Evolutionary conservation across 2,329 filamentous ascomycete genomes (phyloP), one percentile per base, ranked within the genome.

Genomic region (Alternaria brassicae): DNA sequence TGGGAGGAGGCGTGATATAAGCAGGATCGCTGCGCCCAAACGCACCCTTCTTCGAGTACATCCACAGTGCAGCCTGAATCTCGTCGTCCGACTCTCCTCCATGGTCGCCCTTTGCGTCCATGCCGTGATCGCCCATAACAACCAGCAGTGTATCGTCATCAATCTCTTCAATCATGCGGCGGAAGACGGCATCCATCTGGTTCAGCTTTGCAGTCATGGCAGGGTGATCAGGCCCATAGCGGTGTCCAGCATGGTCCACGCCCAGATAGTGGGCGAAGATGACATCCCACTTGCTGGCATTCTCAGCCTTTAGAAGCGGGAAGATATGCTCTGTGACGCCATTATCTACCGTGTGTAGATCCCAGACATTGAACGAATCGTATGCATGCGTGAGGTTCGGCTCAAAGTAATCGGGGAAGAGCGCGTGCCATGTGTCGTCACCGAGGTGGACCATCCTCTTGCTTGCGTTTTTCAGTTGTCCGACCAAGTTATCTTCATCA

Each of bases 51-150:
- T 93, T 96, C 1, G 95, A 96, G 77, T 98, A 99, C 93, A 99
- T 96, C 94, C 95, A 99, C 45, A 99, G 79, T 2, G 95, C 93
- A 56, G 95, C 93, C 77, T 99, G 89, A 6, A 99, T 87, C 77
- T 99, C 95, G 65, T 98, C 93, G 68, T 97, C 92, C 30, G 94
- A 97, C 81, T 99, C 95, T 54, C 95, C 95, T n/a, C 95, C 95
- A 73, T 99, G 95, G 67, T 99, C 95, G 17, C 95, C 95, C 80
- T 99, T 98, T 61, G 86, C 83, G 77, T 99, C 95, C 95, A 99
- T 99, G 10, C 95, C 95, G 74, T 99, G 95, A 75, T 99, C 95
- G n/a, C 95, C 95, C 92, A 99, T 96, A 13, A 99, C 91, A 19
- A 99, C 88, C 34, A 99, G 82, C 21, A 99, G 82, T 0, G 95